Evolutionary conservation across 495 filamentous ascomycete genomes (phyloP), one percentile per base, ranked within the genome.

Genomic region (Tirmania nivea): DNA sequence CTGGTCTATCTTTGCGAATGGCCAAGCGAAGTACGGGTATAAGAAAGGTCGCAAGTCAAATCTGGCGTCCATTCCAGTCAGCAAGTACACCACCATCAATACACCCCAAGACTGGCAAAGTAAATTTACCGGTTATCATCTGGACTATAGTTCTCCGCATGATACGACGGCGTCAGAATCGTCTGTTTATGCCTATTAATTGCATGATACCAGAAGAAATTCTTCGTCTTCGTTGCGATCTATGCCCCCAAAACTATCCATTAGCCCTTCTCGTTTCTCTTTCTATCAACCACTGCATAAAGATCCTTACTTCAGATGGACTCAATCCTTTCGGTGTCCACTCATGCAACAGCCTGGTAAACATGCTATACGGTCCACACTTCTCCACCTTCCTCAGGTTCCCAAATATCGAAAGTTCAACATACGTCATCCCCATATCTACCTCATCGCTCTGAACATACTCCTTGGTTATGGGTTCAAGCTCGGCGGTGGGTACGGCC

Each of bases 401-500:
- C 3, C 60, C 67, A 52, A 68, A 65, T 10, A 72, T 65, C 10
- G 71, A 71, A 10, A 75, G 67, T 51, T 79, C 75, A 20, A 67
- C 66, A 47, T 79, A 78, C 0, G 74, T 77, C 66, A 77, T 69
- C 14, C 77, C 78, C 83, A 86, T 86, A 58, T 86, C 83, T 2
- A 70, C 80, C 67, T 93, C 86, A 62, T 92, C 79, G 21, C 63
- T 68, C 57, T 83, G 78, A 1, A 78, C 73, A 59, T 83, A 83
- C 14, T 67, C 69, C 0, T 75, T 66, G 1, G 83, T 84, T 31
- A 86, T 79, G 11, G 87, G 87, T 58, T 88, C 82, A 0, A 93
- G 73, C 64, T 94, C 86, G 1, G 86, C 86, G 3, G 84, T 90
- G 0, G 86, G 86, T 0, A 74, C 71, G 3, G 87, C 86, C 14